Base-by-base conservation (phyloP, 192 early-diverging fungal species). In the Dimargaris verticillata region DNA sequence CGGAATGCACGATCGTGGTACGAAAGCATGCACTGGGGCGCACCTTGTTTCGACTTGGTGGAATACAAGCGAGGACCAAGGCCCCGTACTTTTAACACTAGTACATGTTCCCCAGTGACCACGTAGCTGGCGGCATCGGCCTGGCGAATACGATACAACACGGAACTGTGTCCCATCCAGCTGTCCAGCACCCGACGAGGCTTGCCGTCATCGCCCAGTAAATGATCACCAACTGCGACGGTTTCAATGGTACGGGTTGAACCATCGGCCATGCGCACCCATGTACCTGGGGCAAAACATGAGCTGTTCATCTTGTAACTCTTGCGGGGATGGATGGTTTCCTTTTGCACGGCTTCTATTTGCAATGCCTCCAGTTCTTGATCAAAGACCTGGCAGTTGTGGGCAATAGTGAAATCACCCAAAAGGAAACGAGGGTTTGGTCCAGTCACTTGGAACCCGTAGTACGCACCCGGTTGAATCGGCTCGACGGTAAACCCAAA, bases 221-320 rank as follows among this genome's bases (percentile, higher is more conserved):
- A 63, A 20, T 55, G 66, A 48, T 70, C 74, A 64, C 68, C 68
- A 5, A 63, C 64, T 42, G 28, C 20, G 2, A 74, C 44, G 18
- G 67, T 25, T 41, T 74, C 72, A 11, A 74, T 70, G 26, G 60
- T 50, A 38, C 61, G 49, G 25, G 63, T 45, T 14, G 68, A 65
- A n/a, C 74, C 71, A 44, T 76, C 64, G 44, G 70, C 75, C 72
- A 74, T 70, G 61, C 68, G 72, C 60, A 74, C 69, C 42, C 67
- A 68, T 26, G 83, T 74, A 42, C 73, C 73, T 47, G 44, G 57
- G 52, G 70, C 67, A 61, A 74, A 74, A 64, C 77, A 73, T 1
- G 86, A 89, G 62, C 81, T 85, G 69, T 91, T 93, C 95, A 96
- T 96, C 78, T 99, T 99, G 83, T 99, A 99, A 13, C 89, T 92